Conservation (phyloP, 768 basidiomycete genomes). For the Mycena venus region DNA sequence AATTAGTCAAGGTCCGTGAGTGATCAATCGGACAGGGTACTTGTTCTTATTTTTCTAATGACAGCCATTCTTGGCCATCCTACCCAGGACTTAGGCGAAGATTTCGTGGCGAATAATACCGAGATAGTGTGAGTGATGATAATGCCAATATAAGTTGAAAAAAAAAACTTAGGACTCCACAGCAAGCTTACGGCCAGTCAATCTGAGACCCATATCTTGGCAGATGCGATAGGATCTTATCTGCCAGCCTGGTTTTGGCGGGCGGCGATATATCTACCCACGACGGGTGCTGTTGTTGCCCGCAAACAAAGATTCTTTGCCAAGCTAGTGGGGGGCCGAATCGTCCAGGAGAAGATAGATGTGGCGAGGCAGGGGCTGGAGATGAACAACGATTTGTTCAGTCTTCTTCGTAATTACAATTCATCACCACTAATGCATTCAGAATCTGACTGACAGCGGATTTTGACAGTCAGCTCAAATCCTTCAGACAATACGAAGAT, state of each 20-base stretch:
- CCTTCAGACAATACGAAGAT: too few relatives aligned
- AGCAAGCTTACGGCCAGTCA: neutral
- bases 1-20: constrained; percentile 5
- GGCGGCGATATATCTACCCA: neutral
- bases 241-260: neutral
- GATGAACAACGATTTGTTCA: too few relatives aligned
- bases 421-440: too few relatives aligned
- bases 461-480: too few relatives aligned
- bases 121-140: neutral
- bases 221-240: neutral
- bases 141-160: too few relatives aligned
- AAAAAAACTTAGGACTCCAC: too few relatives aligned
- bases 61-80: neutral
- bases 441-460: too few relatives aligned
- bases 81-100: neutral
- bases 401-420: neutral
- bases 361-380: too few relatives aligned
- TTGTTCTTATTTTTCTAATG: too few relatives aligned
- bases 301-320: neutral
- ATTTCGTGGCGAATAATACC: neutral
- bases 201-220: neutral
- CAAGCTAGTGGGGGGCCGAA: neutral
- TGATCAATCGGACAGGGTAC: too few relatives aligned
- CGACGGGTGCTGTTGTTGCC: neutral
- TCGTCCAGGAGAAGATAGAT: too few relatives aligned